Base-by-base conservation (phyloP, 164 flowering plant species). In the Chimonanthus salicifolius region DNA sequence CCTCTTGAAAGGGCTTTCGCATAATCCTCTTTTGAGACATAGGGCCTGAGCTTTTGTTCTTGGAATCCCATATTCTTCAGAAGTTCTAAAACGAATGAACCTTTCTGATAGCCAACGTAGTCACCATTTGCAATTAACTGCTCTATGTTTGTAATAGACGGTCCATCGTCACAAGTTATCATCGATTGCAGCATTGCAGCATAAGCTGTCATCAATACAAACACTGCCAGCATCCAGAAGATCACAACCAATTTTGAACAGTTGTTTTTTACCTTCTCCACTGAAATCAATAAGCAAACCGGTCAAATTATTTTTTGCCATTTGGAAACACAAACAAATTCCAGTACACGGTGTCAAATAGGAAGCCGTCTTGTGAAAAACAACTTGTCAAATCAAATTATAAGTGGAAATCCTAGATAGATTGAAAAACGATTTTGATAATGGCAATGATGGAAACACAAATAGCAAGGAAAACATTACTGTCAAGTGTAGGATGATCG, bases 201-300 rank as follows among this genome's bases (percentile, higher is more conserved):
- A 78, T 85, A 88, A 62, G 85, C 84, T 47, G 82, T 83, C 0
- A 77, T 73, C 21, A 88, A 79, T 4, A 83, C 77, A 3, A 86
- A 79, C 21, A 88, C 88, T 3, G 83, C 86, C 49, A 88, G 84
- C 8, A 79, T 33, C 91, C 91, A 88, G 46, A 84, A 43, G 49
- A 86, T 80, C 76, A 84, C 58, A 75, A 86, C 84, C 60, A 85
- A 79, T 20, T 87, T 73, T 0, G 84, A 71, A 66, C 80, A 72
- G 62, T 83, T 86, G 81, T 82, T 84, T 5, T 77, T 18, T 6
- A 84, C 72, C 45, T 58, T 83, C 77, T 88, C 87, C 62, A 70
- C 88, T 86, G 81, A 58, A 68, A 62, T 33, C 66, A 63, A 13
- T 54, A 10, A 54, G n/a, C 10, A 9, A 54, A 3, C 10, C 10